Evolutionary conservation across 257 asterid genomes (phyloP).

Genomic region (Plantago elongata): DNA sequence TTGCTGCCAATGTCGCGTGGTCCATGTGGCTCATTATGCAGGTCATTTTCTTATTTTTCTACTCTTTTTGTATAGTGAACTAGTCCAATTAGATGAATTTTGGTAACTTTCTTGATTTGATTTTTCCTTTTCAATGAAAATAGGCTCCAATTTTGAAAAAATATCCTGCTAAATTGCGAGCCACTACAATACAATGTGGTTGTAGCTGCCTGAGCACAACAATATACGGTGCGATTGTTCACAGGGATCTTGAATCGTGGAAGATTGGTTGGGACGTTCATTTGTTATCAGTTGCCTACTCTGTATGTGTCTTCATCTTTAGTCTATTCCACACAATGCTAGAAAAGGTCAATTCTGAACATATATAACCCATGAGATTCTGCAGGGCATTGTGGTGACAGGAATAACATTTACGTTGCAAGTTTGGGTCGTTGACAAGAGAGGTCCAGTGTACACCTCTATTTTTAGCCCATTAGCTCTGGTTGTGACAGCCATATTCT

Average conservation of each 20-base stretch:
- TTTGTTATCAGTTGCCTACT: slow-evolving; percentile 36
- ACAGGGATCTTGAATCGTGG: slow-evolving; percentile 39
- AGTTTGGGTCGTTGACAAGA: slow-evolving; percentile 52
- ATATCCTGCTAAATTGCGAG: slow-evolving; percentile 46
- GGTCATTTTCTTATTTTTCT: slow-evolving; percentile 28
- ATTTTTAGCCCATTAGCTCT: slow-evolving; percentile 50
- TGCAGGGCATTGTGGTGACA: slow-evolving; percentile 52
- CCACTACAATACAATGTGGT: slow-evolving; percentile 35
- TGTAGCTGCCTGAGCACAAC: slow-evolving; percentile 31
- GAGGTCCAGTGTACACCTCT: slow-evolving; percentile 52
- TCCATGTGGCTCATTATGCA: slow-evolving; percentile 57
- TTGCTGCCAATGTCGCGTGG: slow-evolving; percentile 40
- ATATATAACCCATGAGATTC: background rate
- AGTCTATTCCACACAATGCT: background rate
- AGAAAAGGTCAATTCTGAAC: background rate
- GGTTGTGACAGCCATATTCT: slow-evolving; percentile 39
- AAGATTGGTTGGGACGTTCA: slow-evolving; percentile 44
- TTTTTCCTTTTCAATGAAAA: background rate
- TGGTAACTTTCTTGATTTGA: background rate
- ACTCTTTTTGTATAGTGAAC: too few relatives aligned
- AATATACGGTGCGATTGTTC: slow-evolving; percentile 31
- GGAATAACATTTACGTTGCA: slow-evolving; percentile 39
- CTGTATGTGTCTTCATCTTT: slow-evolving; percentile 31
- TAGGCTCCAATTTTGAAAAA: slow-evolving; percentile 39
- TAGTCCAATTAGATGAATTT: too few relatives aligned